Base-by-base conservation (phyloP, 2,329 filamentous ascomycete species). In the Geosmithia morbida region DNA sequence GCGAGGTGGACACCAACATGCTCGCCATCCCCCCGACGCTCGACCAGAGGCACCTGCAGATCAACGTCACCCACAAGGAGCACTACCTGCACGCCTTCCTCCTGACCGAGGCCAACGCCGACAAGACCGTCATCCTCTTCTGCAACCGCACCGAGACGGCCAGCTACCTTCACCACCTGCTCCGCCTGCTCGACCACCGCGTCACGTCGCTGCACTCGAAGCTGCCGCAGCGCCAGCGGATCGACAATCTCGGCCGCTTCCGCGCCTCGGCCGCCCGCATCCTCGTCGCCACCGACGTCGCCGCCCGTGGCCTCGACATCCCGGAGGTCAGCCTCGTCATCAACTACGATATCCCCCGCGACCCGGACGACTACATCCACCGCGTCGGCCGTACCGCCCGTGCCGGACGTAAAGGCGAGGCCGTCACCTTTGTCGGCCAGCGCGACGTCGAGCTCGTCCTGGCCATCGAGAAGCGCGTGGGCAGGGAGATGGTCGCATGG, bases 291-390 rank as follows among this genome's bases (percentile, higher is more conserved):
- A 98, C 92, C 0, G 92, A 98, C 61, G 89, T 98, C 14, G 92
- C 92, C 1, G 86, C 88, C 18, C 79, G 92, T 62, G 92, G 92
- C 72, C 77, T 98, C 3, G 92, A 98, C 67, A 96, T 98, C 51
- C 90, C 90, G 1, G 85, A 88, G 54, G 90, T 97, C 7, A 83
- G 77, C 48, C 66, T 97, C 16, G 92, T 98, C 2, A 70, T 98
- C 59, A 97, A 98, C 66, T 98, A 89, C 65, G 92, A 98, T 60
- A 79, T 98, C 1, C 92, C 92, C 0, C 81, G 90, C n/a, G 87
- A 96, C 59, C 87, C 90, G 2, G 89, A 96, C 61, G 90, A 96
- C 65, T 98, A 98, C 63, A 92, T 98, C 54, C 92, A 98, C 68
- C 81, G 92, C 13, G 90, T 96, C 46, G 92, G 92, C 62, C 83